Percentiles rank a stretch among this genome's conserved stretches.
These are phyloP conservation scores for Nitzschia putrida DNA, from an alignment of 108 stramenopile species.

Conservation along the genomic window DNA sequence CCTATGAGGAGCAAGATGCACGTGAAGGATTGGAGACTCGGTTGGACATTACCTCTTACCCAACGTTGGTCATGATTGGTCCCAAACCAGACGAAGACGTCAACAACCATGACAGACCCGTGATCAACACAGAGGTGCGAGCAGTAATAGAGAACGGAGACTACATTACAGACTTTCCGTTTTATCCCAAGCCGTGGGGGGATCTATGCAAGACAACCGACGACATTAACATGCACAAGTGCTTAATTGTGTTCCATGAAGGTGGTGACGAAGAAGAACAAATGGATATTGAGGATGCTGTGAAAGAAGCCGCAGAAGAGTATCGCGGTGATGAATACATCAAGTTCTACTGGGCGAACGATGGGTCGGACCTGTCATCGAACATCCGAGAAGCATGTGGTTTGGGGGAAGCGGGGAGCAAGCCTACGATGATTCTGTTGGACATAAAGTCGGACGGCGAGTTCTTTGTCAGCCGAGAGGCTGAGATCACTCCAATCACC, in stretches of 20 bases:
- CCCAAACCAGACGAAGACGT: constrained; percentile 36
- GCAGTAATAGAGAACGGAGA: constrained; percentile 52
- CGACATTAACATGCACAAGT: constrained; percentile 59
- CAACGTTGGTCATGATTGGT: constrained; percentile 59
- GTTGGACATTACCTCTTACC: constrained; percentile 62
- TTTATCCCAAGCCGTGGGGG: constrained; percentile 61
- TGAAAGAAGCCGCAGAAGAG: constrained; percentile 47
- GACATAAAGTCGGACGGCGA: constrained; percentile 64
- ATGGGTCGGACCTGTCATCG: constrained; percentile 33
- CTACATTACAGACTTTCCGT: constrained; percentile 67
- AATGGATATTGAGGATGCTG: constrained; percentile 50
- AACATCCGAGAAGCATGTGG: constrained; percentile 47
- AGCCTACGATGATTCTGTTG: constrained; percentile 52
- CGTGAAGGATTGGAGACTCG: constrained; percentile 47
- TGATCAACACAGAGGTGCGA: constrained; percentile 58
- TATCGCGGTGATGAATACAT: constrained; percentile 46
- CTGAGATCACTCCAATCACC: constrained; percentile 47
- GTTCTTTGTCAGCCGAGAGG: constrained; percentile 52
- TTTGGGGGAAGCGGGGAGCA: constrained; percentile 23
- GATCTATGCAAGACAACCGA: constrained; percentile 57
- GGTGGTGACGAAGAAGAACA: constrained; percentile 62
- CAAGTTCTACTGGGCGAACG: constrained; percentile 54
- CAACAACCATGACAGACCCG: constrained; percentile 35
- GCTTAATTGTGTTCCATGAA: constrained; percentile 64
- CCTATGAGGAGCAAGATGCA: constrained; percentile 52